phyloP scores from a whole-genome alignment of 768 basidiomycete species.

The Trametes maxima region DNA sequence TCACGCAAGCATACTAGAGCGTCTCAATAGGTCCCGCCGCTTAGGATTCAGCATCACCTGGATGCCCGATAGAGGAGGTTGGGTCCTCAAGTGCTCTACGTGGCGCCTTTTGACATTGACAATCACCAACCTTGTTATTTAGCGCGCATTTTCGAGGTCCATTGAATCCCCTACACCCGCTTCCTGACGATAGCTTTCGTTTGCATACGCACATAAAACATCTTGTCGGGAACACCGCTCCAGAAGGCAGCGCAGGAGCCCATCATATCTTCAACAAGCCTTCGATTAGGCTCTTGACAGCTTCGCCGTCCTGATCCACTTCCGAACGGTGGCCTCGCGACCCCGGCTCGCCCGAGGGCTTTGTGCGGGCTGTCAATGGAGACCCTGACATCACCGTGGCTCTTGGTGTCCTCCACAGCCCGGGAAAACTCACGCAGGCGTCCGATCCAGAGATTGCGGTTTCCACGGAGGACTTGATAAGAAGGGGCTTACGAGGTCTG shows the following conservation, averaged over 20 bases:
- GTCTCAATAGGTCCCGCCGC: no score
- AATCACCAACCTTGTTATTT: no score
- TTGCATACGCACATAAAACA: no score
- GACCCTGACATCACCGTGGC: conserved; percentile 2
- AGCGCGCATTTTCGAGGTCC: no score
- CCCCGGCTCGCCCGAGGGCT: conserved; percentile 3
- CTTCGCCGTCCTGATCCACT: conserved; percentile 3
- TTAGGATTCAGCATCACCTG: no score
- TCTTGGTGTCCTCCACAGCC: conserved; percentile 1
- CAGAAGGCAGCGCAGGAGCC: background rate
- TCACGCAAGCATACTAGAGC: no score
- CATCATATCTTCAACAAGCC: background rate
- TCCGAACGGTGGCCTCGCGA: background rate
- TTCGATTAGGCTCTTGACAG: conserved; percentile 2
- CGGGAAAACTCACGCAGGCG: conserved; percentile 4
- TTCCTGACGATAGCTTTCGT: no score
- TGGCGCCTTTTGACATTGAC: no score
- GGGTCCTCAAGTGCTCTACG: no score
- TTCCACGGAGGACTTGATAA: background rate
- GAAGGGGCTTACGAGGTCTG: background rate
- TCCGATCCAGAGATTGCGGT: background rate
- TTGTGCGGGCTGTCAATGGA: background rate
- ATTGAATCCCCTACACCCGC: no score
- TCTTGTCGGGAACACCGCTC: no score
- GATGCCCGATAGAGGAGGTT: no score